Percentiles rank a stretch among this genome's conserved stretches.
phyloP scores from a whole-genome alignment of 352 stramenopile species.

The Phytophthora hibernalis region DNA sequence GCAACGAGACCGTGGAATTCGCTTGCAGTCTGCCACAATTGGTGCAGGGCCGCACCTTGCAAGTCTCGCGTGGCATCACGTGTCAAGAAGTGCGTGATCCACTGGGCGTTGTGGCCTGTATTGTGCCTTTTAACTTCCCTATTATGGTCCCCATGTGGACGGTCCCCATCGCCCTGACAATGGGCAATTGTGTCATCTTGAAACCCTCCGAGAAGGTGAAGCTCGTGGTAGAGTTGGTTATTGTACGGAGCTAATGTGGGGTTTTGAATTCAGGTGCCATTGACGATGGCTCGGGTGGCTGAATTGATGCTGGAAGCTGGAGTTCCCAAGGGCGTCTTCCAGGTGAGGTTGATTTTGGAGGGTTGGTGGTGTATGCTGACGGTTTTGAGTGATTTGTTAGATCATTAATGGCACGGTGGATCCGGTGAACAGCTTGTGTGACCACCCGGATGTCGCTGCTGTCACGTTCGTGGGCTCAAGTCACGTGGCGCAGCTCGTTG shows the following conservation, averaged over 20 bases:
- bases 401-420: constrained; percentile 95
- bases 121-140: constrained; percentile 98
- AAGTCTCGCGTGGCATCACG: constrained; percentile 91
- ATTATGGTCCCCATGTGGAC: constrained; percentile 99
- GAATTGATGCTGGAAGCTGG: constrained; percentile 92
- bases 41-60: constrained; percentile 87
- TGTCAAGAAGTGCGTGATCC: constrained; percentile 94
- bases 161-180: constrained; percentile 95
- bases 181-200: constrained; percentile 97
- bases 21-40: constrained; percentile 94
- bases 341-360: constrained; percentile 39
- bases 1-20: constrained; percentile 98
- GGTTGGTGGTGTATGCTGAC: too few species aligned
- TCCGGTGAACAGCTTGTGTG: constrained; percentile 92
- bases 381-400: constrained; percentile 36
- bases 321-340: constrained; percentile 95
- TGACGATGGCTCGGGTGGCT: constrained; percentile 93
- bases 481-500: constrained; percentile 93
- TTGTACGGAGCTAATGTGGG: not conserved
- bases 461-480: constrained; percentile 97
- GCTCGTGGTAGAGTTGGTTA: not conserved
- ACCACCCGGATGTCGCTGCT: constrained; percentile 87
- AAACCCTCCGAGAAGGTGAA: constrained; percentile 97
- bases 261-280: constrained; percentile 60
- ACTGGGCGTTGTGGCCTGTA: constrained; percentile 92